Conservation (phyloP, 2,329 filamentous ascomycete species). For the Ceratocystiopsis minuta region DNA sequence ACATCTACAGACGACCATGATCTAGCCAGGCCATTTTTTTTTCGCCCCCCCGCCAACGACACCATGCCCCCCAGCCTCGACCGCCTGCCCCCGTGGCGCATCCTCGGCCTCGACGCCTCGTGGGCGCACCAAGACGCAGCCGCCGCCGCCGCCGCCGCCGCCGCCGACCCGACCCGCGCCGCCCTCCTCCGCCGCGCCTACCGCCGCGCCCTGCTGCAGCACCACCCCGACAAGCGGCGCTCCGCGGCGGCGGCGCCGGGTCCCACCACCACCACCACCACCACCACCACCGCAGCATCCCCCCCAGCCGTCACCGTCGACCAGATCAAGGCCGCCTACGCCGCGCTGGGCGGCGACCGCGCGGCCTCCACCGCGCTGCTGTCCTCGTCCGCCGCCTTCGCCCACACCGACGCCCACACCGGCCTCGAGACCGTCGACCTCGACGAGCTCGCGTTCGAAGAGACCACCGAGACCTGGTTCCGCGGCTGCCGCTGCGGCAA, state of each 20-base stretch:
- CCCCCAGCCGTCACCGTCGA: conserved; percentile 31
- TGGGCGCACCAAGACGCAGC: too few relatives aligned
- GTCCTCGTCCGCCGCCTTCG: background rate
- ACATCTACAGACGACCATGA: too few relatives aligned
- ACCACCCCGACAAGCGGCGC: conserved; percentile 44
- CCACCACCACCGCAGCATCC: too few relatives aligned
- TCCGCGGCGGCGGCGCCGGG: background rate
- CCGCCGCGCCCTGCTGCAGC: conserved; percentile 41
- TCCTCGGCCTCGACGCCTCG: too few relatives aligned
- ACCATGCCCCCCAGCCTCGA: too few relatives aligned
- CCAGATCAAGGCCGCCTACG: conserved; percentile 43
- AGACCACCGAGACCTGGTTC: conserved; percentile 28
- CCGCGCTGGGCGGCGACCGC: conserved; percentile 21
- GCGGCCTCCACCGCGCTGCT: background rate
- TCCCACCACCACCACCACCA: background rate
- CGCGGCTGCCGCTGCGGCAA: conserved; percentile 47
- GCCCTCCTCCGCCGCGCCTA: conserved; percentile 43
- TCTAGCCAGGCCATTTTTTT: too few relatives aligned
- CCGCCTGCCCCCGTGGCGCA: too few relatives aligned
- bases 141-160: background rate
- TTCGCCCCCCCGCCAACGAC: too few relatives aligned
- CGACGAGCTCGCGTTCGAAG: conserved; percentile 40
- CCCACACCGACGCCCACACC: conserved; percentile 17
- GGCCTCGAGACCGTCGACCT: conserved; percentile 47
- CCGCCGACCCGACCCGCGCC: conserved; percentile 14